Conservation (phyloP, 2,329 filamentous ascomycete species). For the Aureobasidium sp. region DNA sequence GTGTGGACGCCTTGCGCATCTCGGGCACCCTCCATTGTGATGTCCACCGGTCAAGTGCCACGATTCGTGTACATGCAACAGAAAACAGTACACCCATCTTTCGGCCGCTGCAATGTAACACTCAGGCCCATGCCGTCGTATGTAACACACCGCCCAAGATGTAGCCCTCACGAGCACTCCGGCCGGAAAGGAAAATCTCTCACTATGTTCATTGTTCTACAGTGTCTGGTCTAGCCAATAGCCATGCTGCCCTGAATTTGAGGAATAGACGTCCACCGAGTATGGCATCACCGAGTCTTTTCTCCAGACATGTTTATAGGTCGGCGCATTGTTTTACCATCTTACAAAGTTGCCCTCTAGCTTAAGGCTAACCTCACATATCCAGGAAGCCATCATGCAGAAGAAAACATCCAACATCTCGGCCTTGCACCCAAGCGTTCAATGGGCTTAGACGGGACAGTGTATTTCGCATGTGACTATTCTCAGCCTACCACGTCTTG, state of each 20-base stretch:
- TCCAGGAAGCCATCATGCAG: neutral
- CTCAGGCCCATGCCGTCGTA: neutral
- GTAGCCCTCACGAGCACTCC: neutral
- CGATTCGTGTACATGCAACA: neutral
- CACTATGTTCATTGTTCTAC: neutral
- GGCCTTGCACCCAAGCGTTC: neutral
- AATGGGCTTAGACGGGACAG: neutral
- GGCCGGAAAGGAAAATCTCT: neutral
- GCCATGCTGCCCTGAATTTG: neutral
- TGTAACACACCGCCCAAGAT: neutral
- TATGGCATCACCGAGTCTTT: neutral
- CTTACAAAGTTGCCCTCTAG: neutral
- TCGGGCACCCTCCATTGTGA: neutral
- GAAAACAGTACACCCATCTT: neutral
- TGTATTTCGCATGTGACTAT: neutral
- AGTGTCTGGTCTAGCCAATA: neutral
- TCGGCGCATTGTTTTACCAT: neutral
- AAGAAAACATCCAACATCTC: neutral
- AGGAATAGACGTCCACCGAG: neutral
- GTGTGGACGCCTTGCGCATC: neutral
- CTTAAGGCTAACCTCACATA: neutral
- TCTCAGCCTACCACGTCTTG: neutral
- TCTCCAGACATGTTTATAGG: neutral
- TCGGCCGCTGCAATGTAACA: neutral
- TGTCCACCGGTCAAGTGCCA: neutral